phyloP scores from a whole-genome alignment of 495 filamentous ascomycete species.

The Aspergillus cristatus region DNA sequence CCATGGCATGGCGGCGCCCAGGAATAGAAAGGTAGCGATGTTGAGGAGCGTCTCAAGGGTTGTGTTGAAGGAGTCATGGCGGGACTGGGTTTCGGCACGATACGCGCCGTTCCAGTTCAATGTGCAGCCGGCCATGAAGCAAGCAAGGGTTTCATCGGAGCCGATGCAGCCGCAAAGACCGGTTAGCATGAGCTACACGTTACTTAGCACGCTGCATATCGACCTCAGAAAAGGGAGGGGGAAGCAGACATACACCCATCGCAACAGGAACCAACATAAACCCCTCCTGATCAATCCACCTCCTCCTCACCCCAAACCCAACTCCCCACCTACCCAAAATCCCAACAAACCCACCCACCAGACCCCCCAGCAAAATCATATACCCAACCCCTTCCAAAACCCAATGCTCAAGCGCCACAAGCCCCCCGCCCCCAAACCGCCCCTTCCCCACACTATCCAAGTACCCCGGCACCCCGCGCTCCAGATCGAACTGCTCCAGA shows the following conservation, averaged over 20 bases:
- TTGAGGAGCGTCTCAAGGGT: slow-evolving; percentile 29
- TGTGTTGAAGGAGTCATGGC: slow-evolving; percentile 32
- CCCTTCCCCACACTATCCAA: slow-evolving; percentile 23
- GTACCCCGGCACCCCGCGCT: slow-evolving; percentile 14
- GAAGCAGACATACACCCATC: slow-evolving; percentile 26
- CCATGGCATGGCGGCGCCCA: slow-evolving; percentile 35
- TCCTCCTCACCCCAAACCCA: slow-evolving; percentile 8
- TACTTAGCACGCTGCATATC: no score
- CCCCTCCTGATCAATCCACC: slow-evolving; percentile 29
- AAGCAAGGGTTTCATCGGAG: slow-evolving; percentile 32
- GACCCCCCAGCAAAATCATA: slow-evolving; percentile 31
- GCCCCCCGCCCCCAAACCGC: slow-evolving; percentile 23
- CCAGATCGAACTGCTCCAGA: slow-evolving; percentile 16
- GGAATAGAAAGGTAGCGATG: slow-evolving; percentile 34
- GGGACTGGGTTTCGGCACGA: slow-evolving; percentile 21
- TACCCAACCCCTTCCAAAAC: slow-evolving; percentile 29
- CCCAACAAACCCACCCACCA: slow-evolving; percentile 26
- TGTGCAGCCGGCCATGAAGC: slow-evolving; percentile 29
- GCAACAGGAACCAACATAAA: slow-evolving; percentile 23
- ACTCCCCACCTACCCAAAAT: no score
- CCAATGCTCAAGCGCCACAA: slow-evolving; percentile 30
- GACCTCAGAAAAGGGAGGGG: no score
- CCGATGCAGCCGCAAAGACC: slow-evolving; percentile 33
- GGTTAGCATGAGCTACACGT: slow-evolving; percentile 25
- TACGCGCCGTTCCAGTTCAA: slow-evolving; percentile 33